These are phyloP conservation scores for Metschnikowia bowlesiae DNA, from an alignment of 805 yeast species.

Conservation along the genomic window DNA sequence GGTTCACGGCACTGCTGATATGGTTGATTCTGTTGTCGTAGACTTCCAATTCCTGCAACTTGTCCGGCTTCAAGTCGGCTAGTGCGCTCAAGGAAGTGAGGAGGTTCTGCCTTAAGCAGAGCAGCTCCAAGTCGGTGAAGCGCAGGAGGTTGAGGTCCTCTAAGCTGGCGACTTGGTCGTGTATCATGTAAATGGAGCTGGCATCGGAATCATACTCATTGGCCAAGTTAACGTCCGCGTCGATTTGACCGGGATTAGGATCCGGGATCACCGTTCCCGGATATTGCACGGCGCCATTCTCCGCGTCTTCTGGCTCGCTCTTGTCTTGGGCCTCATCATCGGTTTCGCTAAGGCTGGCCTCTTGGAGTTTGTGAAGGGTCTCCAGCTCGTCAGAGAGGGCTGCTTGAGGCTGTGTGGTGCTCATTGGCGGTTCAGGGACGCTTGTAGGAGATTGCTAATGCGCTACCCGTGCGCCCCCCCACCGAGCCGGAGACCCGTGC, in stretches of 20 bases:
- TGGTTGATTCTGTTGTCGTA: slow-evolving; percentile 91
- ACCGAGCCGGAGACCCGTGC: too few relatives aligned
- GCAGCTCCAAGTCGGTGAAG: slow-evolving; percentile 51
- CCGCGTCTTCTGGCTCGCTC: slow-evolving; percentile 21
- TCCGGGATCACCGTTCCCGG: slow-evolving; percentile 46
- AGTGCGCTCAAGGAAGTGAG: slow-evolving; percentile 58
- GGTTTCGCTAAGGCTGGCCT: slow-evolving; percentile 15
- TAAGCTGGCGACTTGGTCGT: slow-evolving; percentile 61
- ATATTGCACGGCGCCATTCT: slow-evolving; percentile 36
- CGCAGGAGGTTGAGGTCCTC: slow-evolving; percentile 56
- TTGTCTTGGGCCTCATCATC: slow-evolving; percentile 20
- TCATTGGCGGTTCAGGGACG: neutral
- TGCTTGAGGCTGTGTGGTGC: neutral
- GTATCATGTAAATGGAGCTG: slow-evolving; percentile 61
- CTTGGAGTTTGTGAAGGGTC: slow-evolving; percentile 1
- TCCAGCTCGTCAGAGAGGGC: neutral
- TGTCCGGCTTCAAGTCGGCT: slow-evolving; percentile 57
- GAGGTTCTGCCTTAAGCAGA: slow-evolving; percentile 81
- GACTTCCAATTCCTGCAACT: slow-evolving; percentile 73
- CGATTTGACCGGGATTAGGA: slow-evolving; percentile 48
- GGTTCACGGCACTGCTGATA: slow-evolving; percentile 66
- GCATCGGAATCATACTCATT: slow-evolving; percentile 53
- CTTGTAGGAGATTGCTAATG: too few relatives aligned
- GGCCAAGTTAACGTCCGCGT: slow-evolving; percentile 66
- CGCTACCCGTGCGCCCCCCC: too few relatives aligned